Evolutionary conservation across 208 protist genomes (phyloP), one percentile per base, ranked within the genome.

Genomic region (Leishmania martiniquensis): DNA sequence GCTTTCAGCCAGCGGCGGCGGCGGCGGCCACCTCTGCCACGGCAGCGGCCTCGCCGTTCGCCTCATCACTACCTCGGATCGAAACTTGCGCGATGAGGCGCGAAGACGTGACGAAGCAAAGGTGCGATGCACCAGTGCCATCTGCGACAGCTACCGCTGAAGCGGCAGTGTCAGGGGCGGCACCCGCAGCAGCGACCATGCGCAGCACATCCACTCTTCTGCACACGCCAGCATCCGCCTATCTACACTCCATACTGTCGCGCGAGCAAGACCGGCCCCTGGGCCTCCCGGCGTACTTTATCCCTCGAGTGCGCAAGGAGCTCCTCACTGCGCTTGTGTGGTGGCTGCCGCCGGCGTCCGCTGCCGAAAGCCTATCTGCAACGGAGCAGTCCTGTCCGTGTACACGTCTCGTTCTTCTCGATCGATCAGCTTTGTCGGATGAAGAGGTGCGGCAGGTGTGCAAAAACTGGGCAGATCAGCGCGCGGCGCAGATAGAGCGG

Each of bases 151-250:
- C n/a, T n/a, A n/a, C n/a, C n/a, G n/a, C n/a, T n/a, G n/a, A n/a
- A n/a, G n/a, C n/a, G n/a, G n/a, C n/a, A n/a, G n/a, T n/a, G n/a
- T n/a, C 29, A 5, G 34, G 29, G 13, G n/a, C 32, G 1, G 54
- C 32, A 22, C 12, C 72, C 13, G 34, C 52, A 17, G 55, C 72
- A 66, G 70, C 69, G 20, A 34, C 78, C 9, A 63, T 51, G 32
- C 29, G 65, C 1, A 75, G 17, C 72, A 54, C 44, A 42, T 77
- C 78, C 1, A 72, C 78, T 25, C 66, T 77, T 55, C 49, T 74
- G 65, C 78, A 82, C 72, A 82, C 78, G 25, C 78, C 78, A 29
- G 77, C 78, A 9, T 77, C 78, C 22, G 78, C 63, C 25, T 77
- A 77, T 34, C 66, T 82, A 25, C 78, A 82, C 44, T 68, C 78